phyloP scores from a whole-genome alignment of 805 yeast species.

The Candida lessepsii region DNA sequence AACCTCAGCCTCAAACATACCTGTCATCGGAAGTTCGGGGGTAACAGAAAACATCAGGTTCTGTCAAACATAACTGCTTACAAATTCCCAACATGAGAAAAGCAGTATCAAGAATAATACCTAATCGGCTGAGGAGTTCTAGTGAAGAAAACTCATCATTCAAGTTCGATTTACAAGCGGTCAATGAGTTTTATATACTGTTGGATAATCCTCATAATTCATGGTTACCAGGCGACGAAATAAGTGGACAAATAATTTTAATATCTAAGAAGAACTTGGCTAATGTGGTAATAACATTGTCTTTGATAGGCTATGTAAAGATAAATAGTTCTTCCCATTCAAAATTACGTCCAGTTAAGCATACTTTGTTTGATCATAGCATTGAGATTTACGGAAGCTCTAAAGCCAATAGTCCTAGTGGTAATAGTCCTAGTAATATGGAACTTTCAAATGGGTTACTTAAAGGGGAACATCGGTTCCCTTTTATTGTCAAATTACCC shows the following conservation, averaged over 20 bases:
- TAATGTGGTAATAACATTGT: slow-evolving; percentile 52
- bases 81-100: slow-evolving; percentile 41
- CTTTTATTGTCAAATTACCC: slow-evolving; percentile 82
- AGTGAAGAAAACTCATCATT: slow-evolving; percentile 11
- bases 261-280: slow-evolving; percentile 54
- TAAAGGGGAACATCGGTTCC: slow-evolving; percentile 85
- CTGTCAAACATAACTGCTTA: too few relatives aligned
- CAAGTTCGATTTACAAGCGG: slow-evolving; percentile 36
- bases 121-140: slow-evolving; percentile 17
- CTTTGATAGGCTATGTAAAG: slow-evolving; percentile 56
- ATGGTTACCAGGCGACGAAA: slow-evolving; percentile 78
- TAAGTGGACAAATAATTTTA: slow-evolving; percentile 62
- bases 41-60: too few relatives aligned
- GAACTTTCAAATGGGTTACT: slow-evolving; percentile 50
- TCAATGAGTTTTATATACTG: slow-evolving; percentile 65
- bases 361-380: slow-evolving; percentile 56
- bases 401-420: slow-evolving; percentile 12
- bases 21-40: too few relatives aligned
- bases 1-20: too few relatives aligned
- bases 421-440: slow-evolving; percentile 17
- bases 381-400: slow-evolving; percentile 53
- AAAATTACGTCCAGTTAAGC: slow-evolving; percentile 51
- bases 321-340: slow-evolving; percentile 53
- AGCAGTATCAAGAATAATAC: slow-evolving; percentile 48
- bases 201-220: slow-evolving; percentile 73